A percentile compares a stretch with the other conserved stretches of the same genome.
Evolutionary conservation across 2,329 filamentous ascomycete species (phyloP).

Genomic region (Pyricularia sp.): DNA sequence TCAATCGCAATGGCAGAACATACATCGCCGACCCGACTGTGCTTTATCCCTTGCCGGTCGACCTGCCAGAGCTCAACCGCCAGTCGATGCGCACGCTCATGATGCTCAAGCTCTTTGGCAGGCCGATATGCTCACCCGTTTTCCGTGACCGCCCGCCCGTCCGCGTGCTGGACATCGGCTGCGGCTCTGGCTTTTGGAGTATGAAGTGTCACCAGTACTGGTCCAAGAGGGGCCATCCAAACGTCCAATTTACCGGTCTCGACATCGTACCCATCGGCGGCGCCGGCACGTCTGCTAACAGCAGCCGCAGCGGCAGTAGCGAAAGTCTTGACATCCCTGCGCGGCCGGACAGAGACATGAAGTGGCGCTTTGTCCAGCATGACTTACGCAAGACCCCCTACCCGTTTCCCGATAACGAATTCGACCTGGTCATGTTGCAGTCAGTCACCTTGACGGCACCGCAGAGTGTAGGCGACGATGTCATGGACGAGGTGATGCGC

Average conservation of each 20-base stretch:
- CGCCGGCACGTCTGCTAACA: conserved; percentile 6
- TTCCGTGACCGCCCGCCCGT: conserved; percentile 59
- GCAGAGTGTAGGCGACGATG: conserved; percentile 42
- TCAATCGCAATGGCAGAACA: conserved; percentile 68
- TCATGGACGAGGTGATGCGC: conserved; percentile 66
- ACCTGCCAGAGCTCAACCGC: conserved; percentile 77
- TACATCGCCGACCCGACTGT: conserved; percentile 68
- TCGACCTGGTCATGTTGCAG: conserved; percentile 84
- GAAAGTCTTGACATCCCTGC: conserved; percentile 7
- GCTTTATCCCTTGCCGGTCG: conserved; percentile 79
- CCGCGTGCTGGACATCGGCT: conserved; percentile 77
- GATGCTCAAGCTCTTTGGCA: conserved; percentile 71
- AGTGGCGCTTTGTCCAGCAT: conserved; percentile 83
- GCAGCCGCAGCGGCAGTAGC: conserved; percentile 5
- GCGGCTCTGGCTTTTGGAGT: conserved; percentile 84
- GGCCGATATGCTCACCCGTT: conserved; percentile 64
- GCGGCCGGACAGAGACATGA: conserved; percentile 60
- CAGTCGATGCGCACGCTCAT: conserved; percentile 79
- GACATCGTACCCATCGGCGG: conserved; percentile 59
- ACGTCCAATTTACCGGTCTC: conserved; percentile 71
- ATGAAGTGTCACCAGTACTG: conserved; percentile 80
- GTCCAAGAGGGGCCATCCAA: conserved; percentile 50
- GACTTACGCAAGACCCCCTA: conserved; percentile 68
- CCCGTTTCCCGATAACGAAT: conserved; percentile 71
- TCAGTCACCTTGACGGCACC: conserved; percentile 64